Evolutionary conservation across 805 yeast genomes (phyloP).

Genomic region (Candida schatavii): DNA sequence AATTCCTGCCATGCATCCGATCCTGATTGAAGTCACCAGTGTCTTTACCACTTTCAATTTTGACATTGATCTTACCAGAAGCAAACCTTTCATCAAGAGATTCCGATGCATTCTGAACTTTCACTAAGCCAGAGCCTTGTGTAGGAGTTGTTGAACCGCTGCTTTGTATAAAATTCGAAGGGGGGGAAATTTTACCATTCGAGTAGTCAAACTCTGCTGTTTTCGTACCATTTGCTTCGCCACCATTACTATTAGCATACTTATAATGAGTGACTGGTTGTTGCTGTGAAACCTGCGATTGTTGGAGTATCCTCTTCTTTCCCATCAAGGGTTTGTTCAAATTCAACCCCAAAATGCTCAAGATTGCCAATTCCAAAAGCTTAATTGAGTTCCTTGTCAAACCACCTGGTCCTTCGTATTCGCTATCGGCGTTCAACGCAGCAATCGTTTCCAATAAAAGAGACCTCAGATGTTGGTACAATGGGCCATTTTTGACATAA

Average conservation of each 20-base stretch:
- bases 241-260: neutral
- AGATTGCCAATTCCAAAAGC: slow-evolving; percentile 57
- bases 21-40: neutral
- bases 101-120: slow-evolving; percentile 1
- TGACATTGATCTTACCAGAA: neutral
- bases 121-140: neutral
- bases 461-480: slow-evolving; percentile 65
- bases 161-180: no score
- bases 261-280: neutral
- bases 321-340: slow-evolving; percentile 16
- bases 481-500: slow-evolving; percentile 78
- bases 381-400: slow-evolving; percentile 55
- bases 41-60: neutral
- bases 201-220: neutral
- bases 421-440: slow-evolving; percentile 50
- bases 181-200: neutral
- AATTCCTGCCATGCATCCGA: neutral
- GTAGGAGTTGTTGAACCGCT: neutral
- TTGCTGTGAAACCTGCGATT: neutral
- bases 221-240: neutral
- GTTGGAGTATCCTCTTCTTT: slow-evolving; percentile 12
- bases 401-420: slow-evolving; percentile 57
- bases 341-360: slow-evolving; percentile 58
- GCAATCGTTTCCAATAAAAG: slow-evolving; percentile 50
- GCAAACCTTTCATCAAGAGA: neutral